phyloP scores from a whole-genome alignment of 148 eudicot genomes.

The Vaccinium myrtillus region DNA sequence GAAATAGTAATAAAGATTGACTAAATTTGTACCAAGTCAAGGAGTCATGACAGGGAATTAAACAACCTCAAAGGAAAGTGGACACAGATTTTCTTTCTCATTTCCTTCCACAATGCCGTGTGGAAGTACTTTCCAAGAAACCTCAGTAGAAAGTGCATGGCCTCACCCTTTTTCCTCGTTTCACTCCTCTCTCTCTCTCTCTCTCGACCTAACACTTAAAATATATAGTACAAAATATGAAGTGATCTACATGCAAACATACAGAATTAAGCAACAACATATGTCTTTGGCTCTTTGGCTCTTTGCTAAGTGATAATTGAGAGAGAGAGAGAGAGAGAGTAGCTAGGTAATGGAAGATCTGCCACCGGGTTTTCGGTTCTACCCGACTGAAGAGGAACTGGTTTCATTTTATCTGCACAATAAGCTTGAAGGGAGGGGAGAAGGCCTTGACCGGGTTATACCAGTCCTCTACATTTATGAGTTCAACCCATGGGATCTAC shows the following conservation, averaged over 20 bases:
- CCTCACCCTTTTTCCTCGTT: background rate
- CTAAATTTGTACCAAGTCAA: background rate
- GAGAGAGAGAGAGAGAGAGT: slow-evolving; percentile 5
- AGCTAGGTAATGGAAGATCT: background rate
- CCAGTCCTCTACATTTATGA: slow-evolving; percentile 51
- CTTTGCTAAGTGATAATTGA: background rate
- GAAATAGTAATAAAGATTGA: background rate
- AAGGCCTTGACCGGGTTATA: slow-evolving; percentile 36
- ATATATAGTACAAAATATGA: background rate
- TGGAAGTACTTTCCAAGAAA: background rate
- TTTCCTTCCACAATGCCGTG: background rate
- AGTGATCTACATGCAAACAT: background rate
- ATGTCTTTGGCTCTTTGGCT: background rate
- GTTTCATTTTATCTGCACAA: slow-evolving; percentile 41
- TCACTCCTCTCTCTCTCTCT: background rate
- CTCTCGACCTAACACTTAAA: background rate
- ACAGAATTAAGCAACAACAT: background rate
- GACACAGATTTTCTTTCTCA: background rate
- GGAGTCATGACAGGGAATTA: background rate
- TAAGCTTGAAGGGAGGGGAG: slow-evolving; percentile 33
- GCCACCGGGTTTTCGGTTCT: slow-evolving; percentile 48
- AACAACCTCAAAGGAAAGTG: background rate
- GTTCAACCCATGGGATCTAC: slow-evolving; percentile 51
- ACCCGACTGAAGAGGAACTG: slow-evolving; percentile 64
- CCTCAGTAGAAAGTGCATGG: background rate